Conservation (phyloP, 768 basidiomycete genomes). For the Termitomyces sp. region DNA sequence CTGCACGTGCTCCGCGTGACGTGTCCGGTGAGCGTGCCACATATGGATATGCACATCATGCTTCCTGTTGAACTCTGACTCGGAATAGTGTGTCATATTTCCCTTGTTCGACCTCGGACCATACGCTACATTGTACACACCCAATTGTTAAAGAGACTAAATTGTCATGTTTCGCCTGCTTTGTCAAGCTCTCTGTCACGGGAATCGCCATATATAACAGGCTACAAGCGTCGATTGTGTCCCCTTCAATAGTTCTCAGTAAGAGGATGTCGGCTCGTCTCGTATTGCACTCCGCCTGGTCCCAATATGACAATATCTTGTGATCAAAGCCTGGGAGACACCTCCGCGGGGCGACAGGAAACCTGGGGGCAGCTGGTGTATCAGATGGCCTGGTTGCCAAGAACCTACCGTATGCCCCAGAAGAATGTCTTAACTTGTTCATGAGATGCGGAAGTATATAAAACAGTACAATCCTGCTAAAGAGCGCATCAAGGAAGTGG, state of each 20-base stretch:
- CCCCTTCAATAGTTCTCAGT: not conserved
- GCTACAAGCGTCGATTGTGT: not conserved
- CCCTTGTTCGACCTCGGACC: not conserved
- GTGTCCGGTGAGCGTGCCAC: too few relatives aligned
- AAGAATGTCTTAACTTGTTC: not conserved
- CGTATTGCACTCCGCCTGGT: not conserved
- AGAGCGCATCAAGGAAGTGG: not conserved
- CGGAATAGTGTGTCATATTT: not conserved
- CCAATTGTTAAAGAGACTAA: not conserved
- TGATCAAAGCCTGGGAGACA: not conserved
- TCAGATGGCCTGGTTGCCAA: slow-evolving; percentile 1
- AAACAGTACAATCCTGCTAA: not conserved
- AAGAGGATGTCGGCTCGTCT: not conserved
- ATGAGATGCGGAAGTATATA: slow-evolving; percentile 4
- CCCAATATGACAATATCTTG: not conserved
- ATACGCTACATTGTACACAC: not conserved
- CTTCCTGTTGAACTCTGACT: too few relatives aligned
- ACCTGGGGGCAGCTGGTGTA: not conserved
- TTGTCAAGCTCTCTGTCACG: not conserved
- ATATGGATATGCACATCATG: too few relatives aligned
- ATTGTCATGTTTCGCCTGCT: not conserved
- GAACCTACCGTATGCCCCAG: not conserved
- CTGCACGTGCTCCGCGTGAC: too few relatives aligned
- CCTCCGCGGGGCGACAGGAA: not conserved
- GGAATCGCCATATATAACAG: not conserved